phyloP scores from a whole-genome alignment of 345 rosid genomes.

The Psidium guajava region DNA sequence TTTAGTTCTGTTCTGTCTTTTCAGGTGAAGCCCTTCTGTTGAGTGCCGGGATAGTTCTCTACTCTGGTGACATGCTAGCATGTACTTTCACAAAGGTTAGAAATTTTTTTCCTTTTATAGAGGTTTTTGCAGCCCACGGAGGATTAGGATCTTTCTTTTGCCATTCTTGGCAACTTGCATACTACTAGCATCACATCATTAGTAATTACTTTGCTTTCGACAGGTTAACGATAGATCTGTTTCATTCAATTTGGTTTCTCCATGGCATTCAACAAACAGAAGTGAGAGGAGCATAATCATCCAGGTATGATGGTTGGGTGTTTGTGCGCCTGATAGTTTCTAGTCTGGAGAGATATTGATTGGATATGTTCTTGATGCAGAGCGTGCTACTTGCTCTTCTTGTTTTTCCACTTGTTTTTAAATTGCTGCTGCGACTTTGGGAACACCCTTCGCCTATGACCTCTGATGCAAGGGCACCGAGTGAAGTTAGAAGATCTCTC shows the following conservation, averaged over 20 bases:
- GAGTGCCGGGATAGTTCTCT: conserved; percentile 79
- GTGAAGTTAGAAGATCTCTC: conserved; percentile 33
- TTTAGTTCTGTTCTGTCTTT: not conserved
- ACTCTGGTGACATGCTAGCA: conserved; percentile 80
- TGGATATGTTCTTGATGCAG: conserved; percentile 23
- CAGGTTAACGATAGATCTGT: conserved; percentile 40
- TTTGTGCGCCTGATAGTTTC: not conserved
- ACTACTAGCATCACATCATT: not conserved
- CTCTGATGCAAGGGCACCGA: conserved; percentile 18
- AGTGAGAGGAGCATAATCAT: conserved; percentile 70
- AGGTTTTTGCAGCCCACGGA: not conserved
- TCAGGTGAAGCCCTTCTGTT: conserved; percentile 83
- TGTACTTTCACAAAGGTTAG: conserved; percentile 64
- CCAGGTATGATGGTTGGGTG: conserved; percentile 32
- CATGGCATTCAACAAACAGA: conserved; percentile 49
- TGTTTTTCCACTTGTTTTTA: conserved; percentile 54
- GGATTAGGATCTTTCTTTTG: not conserved
- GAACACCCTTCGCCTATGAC: conserved; percentile 5
- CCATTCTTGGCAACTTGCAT: not conserved
- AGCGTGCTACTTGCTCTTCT: conserved; percentile 78
- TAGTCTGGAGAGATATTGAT: not conserved
- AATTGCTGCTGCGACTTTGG: conserved; percentile 25
- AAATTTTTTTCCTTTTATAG: not conserved
- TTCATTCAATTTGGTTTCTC: conserved; percentile 27
- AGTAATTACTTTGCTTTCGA: not conserved